These are phyloP conservation scores for Butyriboletus loyo DNA, from an alignment of 768 basidiomycete genomes.

Conservation along the genomic window DNA sequence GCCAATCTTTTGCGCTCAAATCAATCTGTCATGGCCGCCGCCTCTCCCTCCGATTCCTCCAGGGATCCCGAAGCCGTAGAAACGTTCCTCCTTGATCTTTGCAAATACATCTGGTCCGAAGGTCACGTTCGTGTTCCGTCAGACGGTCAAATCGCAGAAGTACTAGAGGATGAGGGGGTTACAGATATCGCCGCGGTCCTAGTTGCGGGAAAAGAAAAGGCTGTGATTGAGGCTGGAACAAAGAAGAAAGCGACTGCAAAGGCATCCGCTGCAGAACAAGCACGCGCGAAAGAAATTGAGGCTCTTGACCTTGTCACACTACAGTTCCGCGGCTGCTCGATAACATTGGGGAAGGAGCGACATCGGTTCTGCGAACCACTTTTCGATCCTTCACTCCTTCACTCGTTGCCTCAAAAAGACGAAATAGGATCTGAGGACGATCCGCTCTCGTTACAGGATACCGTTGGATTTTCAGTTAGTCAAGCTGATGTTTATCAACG, in stretches of 20 bases:
- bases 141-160: constrained; percentile 62
- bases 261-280: constrained; percentile 75
- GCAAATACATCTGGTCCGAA: constrained; percentile 57
- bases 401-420: constrained; percentile 31
- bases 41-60: constrained; percentile 52
- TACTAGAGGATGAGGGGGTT: constrained; percentile 76
- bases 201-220: constrained; percentile 87
- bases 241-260: constrained; percentile 73
- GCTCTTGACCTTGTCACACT: constrained; percentile 79
- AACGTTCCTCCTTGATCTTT: constrained; percentile 58
- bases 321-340: constrained; percentile 63
- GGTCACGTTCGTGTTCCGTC: constrained; percentile 72
- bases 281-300: constrained; percentile 78
- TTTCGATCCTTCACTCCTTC: constrained; percentile 67
- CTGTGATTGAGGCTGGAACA: constrained; percentile 81
- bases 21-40: constrained; percentile 54
- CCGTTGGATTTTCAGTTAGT: constrained; percentile 59
- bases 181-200: constrained; percentile 89
- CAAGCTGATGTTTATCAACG: constrained; percentile 63
- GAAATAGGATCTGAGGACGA: constrained; percentile 20
- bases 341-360: constrained; percentile 83
- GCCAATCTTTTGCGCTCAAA: constrained; percentile 71
- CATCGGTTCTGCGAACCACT: constrained; percentile 91
- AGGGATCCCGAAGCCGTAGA: constrained; percentile 47
- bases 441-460: constrained; percentile 57